Evolutionary conservation across 495 filamentous ascomycete species (phyloP).

Genomic region (Hyaloscypha bicolor): DNA sequence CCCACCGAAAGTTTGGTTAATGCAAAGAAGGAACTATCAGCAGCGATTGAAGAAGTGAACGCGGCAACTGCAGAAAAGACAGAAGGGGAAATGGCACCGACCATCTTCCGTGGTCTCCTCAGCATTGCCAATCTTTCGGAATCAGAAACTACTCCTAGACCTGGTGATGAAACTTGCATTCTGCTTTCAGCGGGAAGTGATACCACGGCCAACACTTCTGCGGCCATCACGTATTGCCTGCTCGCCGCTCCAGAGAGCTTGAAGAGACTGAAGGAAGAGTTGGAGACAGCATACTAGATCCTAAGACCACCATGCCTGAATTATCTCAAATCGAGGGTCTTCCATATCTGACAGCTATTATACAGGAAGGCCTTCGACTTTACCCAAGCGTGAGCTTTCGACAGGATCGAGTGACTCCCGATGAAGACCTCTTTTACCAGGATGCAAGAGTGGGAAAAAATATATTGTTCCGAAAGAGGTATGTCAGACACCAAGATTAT

Average conservation of each 20-base stretch:
- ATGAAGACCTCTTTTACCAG: slow-evolving; percentile 18
- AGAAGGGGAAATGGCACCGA: neutral
- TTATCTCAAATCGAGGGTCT: slow-evolving; percentile 40
- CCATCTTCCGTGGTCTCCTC: slow-evolving; percentile 17
- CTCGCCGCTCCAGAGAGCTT: slow-evolving; percentile 32
- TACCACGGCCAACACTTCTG: slow-evolving; percentile 23
- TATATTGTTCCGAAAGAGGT: slow-evolving; percentile 16
- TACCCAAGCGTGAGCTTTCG: slow-evolving; percentile 37
- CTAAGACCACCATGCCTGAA: slow-evolving; percentile 31
- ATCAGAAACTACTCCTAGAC: slow-evolving; percentile 31
- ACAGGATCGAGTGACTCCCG: slow-evolving; percentile 37
- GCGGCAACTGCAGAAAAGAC: neutral
- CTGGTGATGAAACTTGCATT: slow-evolving; percentile 35
- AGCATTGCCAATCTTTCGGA: slow-evolving; percentile 10
- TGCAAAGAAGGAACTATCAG: too few species aligned
- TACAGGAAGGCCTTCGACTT: slow-evolving; percentile 17
- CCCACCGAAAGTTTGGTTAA: too few species aligned
- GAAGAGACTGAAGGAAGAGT: slow-evolving; percentile 33
- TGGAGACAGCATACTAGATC: slow-evolving; percentile 26
- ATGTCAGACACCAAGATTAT: neutral
- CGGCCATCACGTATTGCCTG: slow-evolving; percentile 32
- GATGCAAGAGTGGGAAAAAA: slow-evolving; percentile 3
- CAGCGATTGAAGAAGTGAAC: too few species aligned
- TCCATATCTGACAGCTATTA: slow-evolving; percentile 18
- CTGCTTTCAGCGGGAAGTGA: slow-evolving; percentile 36